phyloP scores from a whole-genome alignment of 2,329 filamentous ascomycete species.

The Colletotrichum orchidophilum region DNA sequence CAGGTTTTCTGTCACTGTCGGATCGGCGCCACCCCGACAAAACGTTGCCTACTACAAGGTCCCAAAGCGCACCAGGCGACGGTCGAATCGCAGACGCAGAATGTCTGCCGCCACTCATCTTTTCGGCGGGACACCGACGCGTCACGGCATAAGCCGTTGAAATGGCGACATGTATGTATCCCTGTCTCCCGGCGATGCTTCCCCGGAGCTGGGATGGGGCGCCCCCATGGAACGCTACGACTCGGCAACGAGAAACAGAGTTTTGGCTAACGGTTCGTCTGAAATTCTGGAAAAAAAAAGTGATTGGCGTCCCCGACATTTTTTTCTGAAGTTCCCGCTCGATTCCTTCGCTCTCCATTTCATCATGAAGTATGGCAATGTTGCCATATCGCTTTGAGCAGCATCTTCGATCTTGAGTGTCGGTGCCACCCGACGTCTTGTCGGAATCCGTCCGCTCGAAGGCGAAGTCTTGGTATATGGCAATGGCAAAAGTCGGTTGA shows the following conservation, averaged over 20 bases:
- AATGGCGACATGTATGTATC: slow-evolving; percentile 17
- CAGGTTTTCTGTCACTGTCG: neutral
- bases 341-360: neutral
- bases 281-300: neutral
- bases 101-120: neutral
- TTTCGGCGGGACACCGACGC: neutral
- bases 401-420: neutral
- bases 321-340: neutral
- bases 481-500: neutral
- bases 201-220: slow-evolving; percentile 2
- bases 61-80: neutral
- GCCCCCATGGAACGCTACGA: neutral
- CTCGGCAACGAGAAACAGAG: neutral
- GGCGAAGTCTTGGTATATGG: neutral
- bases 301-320: neutral
- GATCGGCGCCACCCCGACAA: neutral
- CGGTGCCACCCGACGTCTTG: neutral
- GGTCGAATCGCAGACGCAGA: neutral
- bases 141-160: neutral
- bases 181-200: neutral
- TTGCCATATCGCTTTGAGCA: neutral
- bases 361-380: slow-evolving; percentile 7
- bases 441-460: neutral
- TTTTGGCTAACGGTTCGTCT: slow-evolving; percentile 1
- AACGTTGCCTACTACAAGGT: neutral